These are phyloP conservation scores for Globisporangium radiosum DNA, from an alignment of 352 stramenopile species.

Conservation along the genomic window DNA sequence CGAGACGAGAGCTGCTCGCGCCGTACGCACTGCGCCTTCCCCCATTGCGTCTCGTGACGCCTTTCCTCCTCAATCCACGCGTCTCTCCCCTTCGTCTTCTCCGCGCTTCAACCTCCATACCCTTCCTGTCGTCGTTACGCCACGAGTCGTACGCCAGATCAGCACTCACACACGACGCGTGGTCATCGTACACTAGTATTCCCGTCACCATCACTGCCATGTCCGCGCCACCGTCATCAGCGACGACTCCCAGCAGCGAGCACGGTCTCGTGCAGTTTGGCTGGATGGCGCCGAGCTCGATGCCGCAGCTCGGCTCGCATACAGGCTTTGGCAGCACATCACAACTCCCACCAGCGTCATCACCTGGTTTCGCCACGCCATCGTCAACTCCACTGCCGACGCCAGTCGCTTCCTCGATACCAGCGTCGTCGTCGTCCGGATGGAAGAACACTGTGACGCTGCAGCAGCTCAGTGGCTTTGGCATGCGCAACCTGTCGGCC, in stretches of 20 bases:
- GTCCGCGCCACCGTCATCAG: conserved; percentile 3
- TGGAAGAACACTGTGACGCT: conserved; percentile 42
- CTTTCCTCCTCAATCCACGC: no score
- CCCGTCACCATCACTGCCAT: not conserved
- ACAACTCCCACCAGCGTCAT: not conserved
- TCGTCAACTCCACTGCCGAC: not conserved
- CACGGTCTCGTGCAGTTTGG: conserved; percentile 4
- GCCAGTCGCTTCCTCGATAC: conserved; percentile 17
- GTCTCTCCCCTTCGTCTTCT: no score
- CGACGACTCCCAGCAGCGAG: conserved; percentile 8
- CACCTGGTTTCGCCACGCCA: not conserved
- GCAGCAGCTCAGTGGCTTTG: conserved; percentile 69
- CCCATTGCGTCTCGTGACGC: no score
- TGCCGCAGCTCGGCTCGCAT: conserved; percentile 8
- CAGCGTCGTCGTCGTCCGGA: conserved; percentile 7
- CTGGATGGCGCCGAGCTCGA: conserved; percentile 12
- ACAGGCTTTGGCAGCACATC: not conserved
- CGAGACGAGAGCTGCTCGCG: no score
- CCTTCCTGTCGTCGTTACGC: no score
- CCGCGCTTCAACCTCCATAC: no score
- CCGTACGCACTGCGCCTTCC: no score
- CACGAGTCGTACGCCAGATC: no score
- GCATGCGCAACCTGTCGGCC: conserved; percentile 73
- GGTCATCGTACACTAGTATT: no score
- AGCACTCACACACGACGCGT: no score